Conservation (phyloP, 2,329 filamentous ascomycete genomes). For the Helicocarpus griseus region DNA sequence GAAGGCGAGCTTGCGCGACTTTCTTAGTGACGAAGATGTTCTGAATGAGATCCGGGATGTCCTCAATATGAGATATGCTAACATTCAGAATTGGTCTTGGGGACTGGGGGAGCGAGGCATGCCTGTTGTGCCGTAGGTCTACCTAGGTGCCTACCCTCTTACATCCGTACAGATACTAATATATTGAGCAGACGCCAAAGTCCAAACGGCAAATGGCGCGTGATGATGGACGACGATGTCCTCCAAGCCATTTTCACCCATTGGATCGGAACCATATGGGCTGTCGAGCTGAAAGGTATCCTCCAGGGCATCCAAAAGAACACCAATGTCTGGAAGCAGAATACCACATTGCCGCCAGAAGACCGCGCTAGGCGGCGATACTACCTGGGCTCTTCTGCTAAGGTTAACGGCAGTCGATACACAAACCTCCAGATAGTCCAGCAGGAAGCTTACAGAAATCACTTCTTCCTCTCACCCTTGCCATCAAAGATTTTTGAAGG, state of each 20-base stretch:
- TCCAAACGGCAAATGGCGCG: constrained; percentile 37
- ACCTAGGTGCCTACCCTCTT: background rate
- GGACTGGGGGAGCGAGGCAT: constrained; percentile 31
- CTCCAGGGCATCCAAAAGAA: constrained; percentile 11
- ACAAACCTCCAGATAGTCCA: constrained; percentile 10
- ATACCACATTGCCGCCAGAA: constrained; percentile 6
- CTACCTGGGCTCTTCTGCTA: constrained; percentile 11
- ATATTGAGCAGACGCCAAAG: constrained; percentile 22
- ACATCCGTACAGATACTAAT: background rate
- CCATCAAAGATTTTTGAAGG: constrained; percentile 20
- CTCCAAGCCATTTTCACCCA: constrained; percentile 39
- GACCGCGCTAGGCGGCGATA: constrained; percentile 20
- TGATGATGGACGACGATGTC: constrained; percentile 40
- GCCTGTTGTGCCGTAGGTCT: constrained; percentile 28
- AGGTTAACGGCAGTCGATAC: accelerated
- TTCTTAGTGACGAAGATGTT: constrained; percentile 30
- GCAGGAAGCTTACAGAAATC: constrained; percentile 17
- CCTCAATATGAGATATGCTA: constrained; percentile 35
- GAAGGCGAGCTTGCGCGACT: constrained; percentile 30
- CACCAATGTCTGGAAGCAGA: constrained; percentile 11
- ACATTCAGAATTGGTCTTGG: constrained; percentile 36
- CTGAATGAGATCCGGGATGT: constrained; percentile 36
- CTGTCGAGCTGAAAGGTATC: constrained; percentile 17
- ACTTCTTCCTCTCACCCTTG: constrained; percentile 28
- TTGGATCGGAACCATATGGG: constrained; percentile 32